Evolutionary conservation across 768 basidiomycete genomes (phyloP).

Genomic region (Cantharellus cinnabarinus): DNA sequence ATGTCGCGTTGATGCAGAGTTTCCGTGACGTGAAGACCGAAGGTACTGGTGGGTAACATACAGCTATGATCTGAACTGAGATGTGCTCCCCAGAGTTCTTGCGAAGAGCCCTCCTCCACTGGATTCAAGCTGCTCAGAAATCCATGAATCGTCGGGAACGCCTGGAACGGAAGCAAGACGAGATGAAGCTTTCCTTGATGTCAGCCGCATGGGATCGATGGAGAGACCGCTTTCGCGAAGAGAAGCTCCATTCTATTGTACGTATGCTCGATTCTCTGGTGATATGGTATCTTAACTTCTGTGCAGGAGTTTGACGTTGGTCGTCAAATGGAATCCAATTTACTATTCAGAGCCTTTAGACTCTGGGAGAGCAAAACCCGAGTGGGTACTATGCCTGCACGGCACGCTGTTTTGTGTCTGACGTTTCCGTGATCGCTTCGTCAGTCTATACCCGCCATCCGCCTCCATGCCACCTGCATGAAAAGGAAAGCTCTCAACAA

Average conservation of each 20-base stretch:
- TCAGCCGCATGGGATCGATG: conserved; percentile 57
- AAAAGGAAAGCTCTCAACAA: conserved; percentile 41
- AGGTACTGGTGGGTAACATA: conserved; percentile 23
- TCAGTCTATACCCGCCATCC: conserved; percentile 61
- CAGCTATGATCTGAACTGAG: background rate
- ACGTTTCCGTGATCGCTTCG: conserved; percentile 1
- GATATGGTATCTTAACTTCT: background rate
- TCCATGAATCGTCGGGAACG: conserved; percentile 38
- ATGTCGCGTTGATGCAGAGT: conserved; percentile 63
- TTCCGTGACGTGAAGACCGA: conserved; percentile 63
- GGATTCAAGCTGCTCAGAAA: conserved; percentile 40
- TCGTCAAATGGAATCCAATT: conserved; percentile 35
- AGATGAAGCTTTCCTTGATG: conserved; percentile 32
- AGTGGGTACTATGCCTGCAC: conserved; percentile 21
- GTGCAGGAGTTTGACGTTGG: conserved; percentile 39
- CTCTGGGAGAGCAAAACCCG: conserved; percentile 59
- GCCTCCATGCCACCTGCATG: conserved; percentile 40
- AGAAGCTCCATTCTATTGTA: conserved; percentile 25
- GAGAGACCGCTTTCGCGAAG: conserved; percentile 50
- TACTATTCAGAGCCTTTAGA: conserved; percentile 45
- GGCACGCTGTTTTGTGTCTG: background rate
- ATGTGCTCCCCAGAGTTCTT: conserved; percentile 30
- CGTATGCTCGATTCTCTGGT: background rate
- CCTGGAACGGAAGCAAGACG: conserved; percentile 40
- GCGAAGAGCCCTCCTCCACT: conserved; percentile 46